Evolutionary conservation across 768 basidiomycete genomes (phyloP), one percentile per base, ranked within the genome.

Genomic region (Agrocybe praecox): DNA sequence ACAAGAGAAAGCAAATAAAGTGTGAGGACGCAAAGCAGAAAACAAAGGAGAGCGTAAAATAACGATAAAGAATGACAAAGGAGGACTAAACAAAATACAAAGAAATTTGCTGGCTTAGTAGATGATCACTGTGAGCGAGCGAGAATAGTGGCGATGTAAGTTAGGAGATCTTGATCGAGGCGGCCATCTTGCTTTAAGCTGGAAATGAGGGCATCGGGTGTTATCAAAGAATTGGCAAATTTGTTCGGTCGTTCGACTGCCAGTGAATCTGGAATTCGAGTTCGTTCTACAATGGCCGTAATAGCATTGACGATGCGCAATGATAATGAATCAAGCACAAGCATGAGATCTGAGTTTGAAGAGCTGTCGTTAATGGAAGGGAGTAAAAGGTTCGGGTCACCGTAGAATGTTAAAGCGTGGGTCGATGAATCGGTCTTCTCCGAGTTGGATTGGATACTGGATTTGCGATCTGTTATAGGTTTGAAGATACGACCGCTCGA

Each of bases 221-320:
- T 21, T 23, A 43, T 68, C 65, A 11, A 61, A 40, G 14, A 3
- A 12, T 52, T 12, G 62, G 64, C 4, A 62, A 9, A 29, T 9
- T 29, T 9, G 5, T 29, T 29, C 26, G 26, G 26, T 29, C 9
- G 4, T 29, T 29, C 26, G 26, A 9, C 9, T 29, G 26, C 26
- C 9, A 29, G 26, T 29, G 26, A 29, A 29, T 29, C 26, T 29
- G 5, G 26, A 29, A 9, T 29, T 58, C 8, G 67, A 58, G 19
- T 14, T 40, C 36, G 36, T 6, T 40, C 36, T 40, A n/a, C 36
- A 40, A n/a, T n/a, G 36, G 36, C 36, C n/a, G 73, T 67, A 23
- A 85, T 71, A 2, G 89, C 83, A 66, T 95, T 94, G 67, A 92
- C 87, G 52, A 95, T 86, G 43, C 95, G 80, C 8, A 84, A 73